Percentiles rank a stretch among this genome's conserved stretches.
Evolutionary conservation across 2,329 filamentous ascomycete genomes (phyloP).

Genomic region (Periconia sp.): DNA sequence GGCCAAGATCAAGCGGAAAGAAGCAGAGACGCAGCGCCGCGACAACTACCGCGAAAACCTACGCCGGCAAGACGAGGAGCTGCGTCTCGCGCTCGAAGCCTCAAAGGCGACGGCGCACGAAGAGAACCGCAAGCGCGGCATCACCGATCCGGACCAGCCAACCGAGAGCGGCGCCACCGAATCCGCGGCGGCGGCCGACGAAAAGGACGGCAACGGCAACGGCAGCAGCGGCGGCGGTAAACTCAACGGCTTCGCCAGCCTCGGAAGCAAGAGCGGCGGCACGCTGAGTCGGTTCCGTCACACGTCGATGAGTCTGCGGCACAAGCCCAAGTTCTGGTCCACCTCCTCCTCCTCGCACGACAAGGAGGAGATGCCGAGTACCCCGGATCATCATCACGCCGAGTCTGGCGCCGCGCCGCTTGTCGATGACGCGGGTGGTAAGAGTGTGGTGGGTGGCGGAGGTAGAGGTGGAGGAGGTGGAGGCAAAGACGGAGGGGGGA

Average conservation of each 20-base stretch:
- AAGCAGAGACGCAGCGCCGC: slow-evolving; percentile 55
- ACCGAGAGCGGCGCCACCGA: slow-evolving; percentile 5
- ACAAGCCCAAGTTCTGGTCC: slow-evolving; percentile 71
- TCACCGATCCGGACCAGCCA: slow-evolving; percentile 1
- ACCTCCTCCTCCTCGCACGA: slow-evolving; percentile 27
- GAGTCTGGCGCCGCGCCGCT: too few relatives aligned
- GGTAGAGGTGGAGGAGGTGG: neutral
- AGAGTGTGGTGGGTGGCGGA: too few relatives aligned
- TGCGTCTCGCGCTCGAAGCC: slow-evolving; percentile 65
- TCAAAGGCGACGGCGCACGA: slow-evolving; percentile 66
- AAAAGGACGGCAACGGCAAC: neutral
- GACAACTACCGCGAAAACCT: slow-evolving; percentile 60
- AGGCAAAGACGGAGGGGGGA: slow-evolving; percentile 14
- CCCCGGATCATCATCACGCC: slow-evolving; percentile 5
- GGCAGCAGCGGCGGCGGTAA: slow-evolving; percentile 2
- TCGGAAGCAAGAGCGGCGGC: slow-evolving; percentile 30
- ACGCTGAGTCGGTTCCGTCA: slow-evolving; percentile 66
- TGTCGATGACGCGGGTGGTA: too few relatives aligned
- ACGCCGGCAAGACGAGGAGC: slow-evolving; percentile 62
- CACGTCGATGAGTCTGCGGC: slow-evolving; percentile 76
- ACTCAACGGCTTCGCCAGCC: slow-evolving; percentile 31
- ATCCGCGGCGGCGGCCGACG: slow-evolving; percentile 5
- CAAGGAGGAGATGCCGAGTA: slow-evolving; percentile 23
- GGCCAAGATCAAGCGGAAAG: slow-evolving; percentile 52
- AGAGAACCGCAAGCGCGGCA: slow-evolving; percentile 14